phyloP scores from a whole-genome alignment of 306 rosid species.

The Amphicarpaea edgeworthii region DNA sequence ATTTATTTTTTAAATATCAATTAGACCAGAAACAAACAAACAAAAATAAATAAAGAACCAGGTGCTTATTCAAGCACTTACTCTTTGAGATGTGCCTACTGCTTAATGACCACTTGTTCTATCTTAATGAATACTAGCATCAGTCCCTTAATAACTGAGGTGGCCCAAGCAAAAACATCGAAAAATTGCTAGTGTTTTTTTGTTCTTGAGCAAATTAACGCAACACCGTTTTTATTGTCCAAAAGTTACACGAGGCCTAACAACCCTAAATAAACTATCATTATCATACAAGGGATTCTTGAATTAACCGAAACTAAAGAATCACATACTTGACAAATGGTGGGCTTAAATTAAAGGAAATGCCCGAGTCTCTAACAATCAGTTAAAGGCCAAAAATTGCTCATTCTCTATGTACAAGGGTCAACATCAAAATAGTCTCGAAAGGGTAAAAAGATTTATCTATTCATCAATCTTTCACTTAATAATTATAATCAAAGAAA shows the following conservation, averaged over 20 bases:
- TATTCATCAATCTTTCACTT: conserved; percentile 63
- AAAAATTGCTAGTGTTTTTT: too few relatives aligned
- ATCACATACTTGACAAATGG: conserved; percentile 60
- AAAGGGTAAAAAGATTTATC: conserved; percentile 57
- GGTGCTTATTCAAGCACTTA: too few relatives aligned
- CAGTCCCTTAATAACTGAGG: too few relatives aligned
- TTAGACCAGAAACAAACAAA: too few relatives aligned
- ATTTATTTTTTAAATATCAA: too few relatives aligned
- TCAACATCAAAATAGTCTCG: conserved; percentile 67
- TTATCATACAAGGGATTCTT: conserved; percentile 53
- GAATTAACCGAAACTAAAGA: conserved; percentile 56
- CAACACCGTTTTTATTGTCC: not conserved
- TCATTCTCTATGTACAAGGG: conserved; percentile 83
- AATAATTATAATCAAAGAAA: conserved; percentile 63
- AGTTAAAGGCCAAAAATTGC: conserved; percentile 66
- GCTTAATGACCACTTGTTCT: too few relatives aligned
- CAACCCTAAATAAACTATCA: conserved; percentile 22
- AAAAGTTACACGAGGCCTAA: not conserved
- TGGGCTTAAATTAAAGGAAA: conserved; percentile 46
- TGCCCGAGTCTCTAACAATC: conserved; percentile 59
- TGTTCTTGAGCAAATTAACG: too few relatives aligned
- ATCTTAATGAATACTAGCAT: too few relatives aligned
- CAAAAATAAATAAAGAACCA: too few relatives aligned
- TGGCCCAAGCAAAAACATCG: too few relatives aligned
- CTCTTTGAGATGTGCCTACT: too few relatives aligned